phyloP scores from a whole-genome alignment of 2,329 filamentous ascomycete genomes.

The Biscogniauxia marginata region DNA sequence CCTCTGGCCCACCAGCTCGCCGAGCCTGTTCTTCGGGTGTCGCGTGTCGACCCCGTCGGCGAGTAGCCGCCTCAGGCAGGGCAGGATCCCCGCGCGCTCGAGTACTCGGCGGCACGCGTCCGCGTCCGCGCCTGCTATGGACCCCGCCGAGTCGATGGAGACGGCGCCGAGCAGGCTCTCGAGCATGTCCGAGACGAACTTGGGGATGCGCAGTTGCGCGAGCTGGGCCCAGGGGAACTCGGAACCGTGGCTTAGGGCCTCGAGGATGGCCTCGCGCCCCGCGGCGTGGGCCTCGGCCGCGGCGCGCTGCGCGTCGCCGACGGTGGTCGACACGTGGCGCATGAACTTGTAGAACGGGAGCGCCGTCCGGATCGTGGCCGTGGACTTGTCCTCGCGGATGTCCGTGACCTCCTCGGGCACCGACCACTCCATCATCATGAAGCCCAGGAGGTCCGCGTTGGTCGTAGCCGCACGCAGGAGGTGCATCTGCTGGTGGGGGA shows the following conservation, averaged over 20 bases:
- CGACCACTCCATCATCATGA: conserved; percentile 63
- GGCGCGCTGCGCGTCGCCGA: conserved; percentile 46
- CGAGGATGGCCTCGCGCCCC: conserved; percentile 48
- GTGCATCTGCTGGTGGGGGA: conserved; percentile 65
- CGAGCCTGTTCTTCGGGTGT: conserved; percentile 69
- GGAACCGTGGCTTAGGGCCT: conserved; percentile 47
- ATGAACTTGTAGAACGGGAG: conserved; percentile 68
- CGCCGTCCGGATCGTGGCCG: conserved; percentile 24
- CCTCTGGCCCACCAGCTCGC: conserved; percentile 48
- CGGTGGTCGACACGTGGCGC: conserved; percentile 51
- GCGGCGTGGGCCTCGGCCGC: conserved; percentile 45
- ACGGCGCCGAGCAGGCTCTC: conserved; percentile 80
- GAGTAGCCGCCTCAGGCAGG: conserved; percentile 61
- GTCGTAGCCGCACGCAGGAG: conserved; percentile 71
- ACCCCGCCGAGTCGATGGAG: conserved; percentile 75
- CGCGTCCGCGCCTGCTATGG: too few species aligned
- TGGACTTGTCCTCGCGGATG: conserved; percentile 24
- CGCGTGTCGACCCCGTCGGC: conserved; percentile 54
- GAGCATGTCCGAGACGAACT: conserved; percentile 81
- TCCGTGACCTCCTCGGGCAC: conserved; percentile 34
- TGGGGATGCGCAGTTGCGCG: conserved; percentile 62
- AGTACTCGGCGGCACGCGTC: conserved; percentile 62
- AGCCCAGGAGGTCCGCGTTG: conserved; percentile 78
- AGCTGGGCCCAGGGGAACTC: conserved; percentile 78
- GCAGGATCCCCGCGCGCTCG: conserved; percentile 62